Conservation (phyloP, 768 basidiomycete genomes). For the Boletus coccyginus region DNA sequence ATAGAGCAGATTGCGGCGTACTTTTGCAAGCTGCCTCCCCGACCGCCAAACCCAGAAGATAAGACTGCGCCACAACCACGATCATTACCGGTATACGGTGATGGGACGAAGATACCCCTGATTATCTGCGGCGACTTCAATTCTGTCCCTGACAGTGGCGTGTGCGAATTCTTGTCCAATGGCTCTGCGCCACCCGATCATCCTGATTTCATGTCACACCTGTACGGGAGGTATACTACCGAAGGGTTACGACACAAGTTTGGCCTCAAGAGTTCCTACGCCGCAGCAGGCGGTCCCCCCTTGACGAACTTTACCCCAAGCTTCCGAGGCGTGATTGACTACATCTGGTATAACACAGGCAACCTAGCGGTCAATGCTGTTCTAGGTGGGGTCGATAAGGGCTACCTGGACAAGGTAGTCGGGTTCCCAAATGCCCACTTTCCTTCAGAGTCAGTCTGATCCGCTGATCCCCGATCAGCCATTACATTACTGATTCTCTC, state of each 20-base stretch:
- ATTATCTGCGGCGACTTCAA: slow-evolving; percentile 97
- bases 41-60: slow-evolving; percentile 40
- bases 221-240: slow-evolving; percentile 89
- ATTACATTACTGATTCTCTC: neutral
- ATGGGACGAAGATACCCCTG: slow-evolving; percentile 86
- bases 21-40: slow-evolving; percentile 82
- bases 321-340: slow-evolving; percentile 87
- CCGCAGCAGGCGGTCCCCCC: slow-evolving; percentile 53
- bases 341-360: slow-evolving; percentile 84
- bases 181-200: slow-evolving; percentile 73
- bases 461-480: slow-evolving; percentile 2
- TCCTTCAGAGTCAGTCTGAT: slow-evolving; percentile 84
- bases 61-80: slow-evolving; percentile 33
- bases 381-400: slow-evolving; percentile 82
- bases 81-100: slow-evolving; percentile 67
- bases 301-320: slow-evolving; percentile 90
- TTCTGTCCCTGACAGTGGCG: slow-evolving; percentile 80
- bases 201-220: slow-evolving; percentile 87
- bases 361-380: slow-evolving; percentile 77
- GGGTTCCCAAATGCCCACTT: slow-evolving; percentile 98
- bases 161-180: slow-evolving; percentile 84
- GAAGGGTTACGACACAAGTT: slow-evolving; percentile 82
- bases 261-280: slow-evolving; percentile 83
- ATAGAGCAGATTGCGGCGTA: slow-evolving; percentile 83
- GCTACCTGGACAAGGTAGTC: slow-evolving; percentile 85